Base-by-base conservation (phyloP, 2,329 filamentous ascomycete genomes). In the Aureobasidium sp. region DNA sequence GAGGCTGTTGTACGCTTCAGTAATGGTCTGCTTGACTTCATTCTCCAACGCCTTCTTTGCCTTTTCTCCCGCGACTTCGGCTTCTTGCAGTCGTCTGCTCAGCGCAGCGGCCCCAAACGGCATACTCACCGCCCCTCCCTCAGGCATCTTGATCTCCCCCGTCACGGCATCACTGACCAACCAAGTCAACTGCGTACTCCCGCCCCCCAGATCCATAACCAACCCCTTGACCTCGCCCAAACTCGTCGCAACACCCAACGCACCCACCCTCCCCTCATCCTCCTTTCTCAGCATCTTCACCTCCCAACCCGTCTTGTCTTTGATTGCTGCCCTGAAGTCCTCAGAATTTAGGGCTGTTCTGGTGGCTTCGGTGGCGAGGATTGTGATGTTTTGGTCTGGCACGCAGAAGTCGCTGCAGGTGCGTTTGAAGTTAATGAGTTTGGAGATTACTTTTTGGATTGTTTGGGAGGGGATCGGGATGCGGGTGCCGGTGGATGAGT, bases 351-450 rank as follows among this genome's bases (percentile, higher is more conserved):
- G 74, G 6, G 92, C 90, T 27, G 86, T 89, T 48, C 92, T 85
- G 72, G 92, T 94, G 4, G 92, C 92, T 74, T 96, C 92, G 0
- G 92, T 97, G 22, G 91, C 92, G 45, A 97, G 84, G 11, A 96
- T 83, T 22, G 84, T 82, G 64, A 93, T 83, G 66, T 91, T 86
- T n/a, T 62, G 34, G 0, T 79, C 71, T 0, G 84, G 84, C 0
- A 96, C 90, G 20, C 80, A 79, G 70, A 90, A 90, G 63, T 87
- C 83, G 61, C 80, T 71, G 63, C 91, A 93, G 57, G 89, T 87
- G 29, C 78, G 78, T 64, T 84, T 84, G 78, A 96, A 96, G 31
- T 85, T 84, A 25, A 82, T 77, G 12, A 96, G 76, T 1, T 85
- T 84, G 36, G 81, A 75, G 5, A 89, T 76, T 12, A 96, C 89